These are phyloP conservation scores for Colletotrichum navitas DNA, from an alignment of 2,329 filamentous ascomycete genomes.

Conservation along the genomic window DNA sequence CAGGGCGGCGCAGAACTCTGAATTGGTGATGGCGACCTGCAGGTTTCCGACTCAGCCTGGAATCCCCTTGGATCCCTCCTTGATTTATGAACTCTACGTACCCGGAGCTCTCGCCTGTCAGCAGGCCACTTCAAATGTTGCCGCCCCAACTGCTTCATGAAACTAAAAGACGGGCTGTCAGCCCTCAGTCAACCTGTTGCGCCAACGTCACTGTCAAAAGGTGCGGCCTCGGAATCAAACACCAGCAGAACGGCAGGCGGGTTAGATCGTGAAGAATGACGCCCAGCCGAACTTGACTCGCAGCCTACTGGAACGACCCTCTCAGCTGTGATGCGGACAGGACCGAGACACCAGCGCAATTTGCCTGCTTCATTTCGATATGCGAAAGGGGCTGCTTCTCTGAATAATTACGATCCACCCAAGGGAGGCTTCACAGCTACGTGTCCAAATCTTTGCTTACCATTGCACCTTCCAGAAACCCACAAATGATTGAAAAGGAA, in stretches of 20 bases:
- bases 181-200: not conserved
- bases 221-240: not conserved
- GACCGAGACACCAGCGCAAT: slow-evolving; percentile 27
- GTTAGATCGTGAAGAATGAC: not conserved
- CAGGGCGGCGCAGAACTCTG: slow-evolving; percentile 36
- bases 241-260: slow-evolving; percentile 11
- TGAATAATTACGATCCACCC: slow-evolving; percentile 7
- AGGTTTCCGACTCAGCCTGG: slow-evolving; percentile 31
- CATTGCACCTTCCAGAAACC: not conserved
- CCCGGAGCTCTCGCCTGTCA: slow-evolving; percentile 14
- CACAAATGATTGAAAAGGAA: not conserved
- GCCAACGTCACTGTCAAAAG: not conserved
- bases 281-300: not conserved
- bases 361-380: slow-evolving; percentile 20
- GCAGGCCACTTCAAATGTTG: slow-evolving; percentile 2
- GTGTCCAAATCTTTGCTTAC: not conserved
- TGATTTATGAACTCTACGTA: slow-evolving; percentile 9
- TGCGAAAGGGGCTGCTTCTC: slow-evolving; percentile 4
- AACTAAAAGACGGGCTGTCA: not conserved
- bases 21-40: slow-evolving; percentile 31
- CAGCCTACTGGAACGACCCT: slow-evolving; percentile 13
- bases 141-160: slow-evolving; percentile 18
- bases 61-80: slow-evolving; percentile 26
- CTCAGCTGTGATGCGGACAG: slow-evolving; percentile 17
- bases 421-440: not conserved